Base-by-base conservation (phyloP, 2,329 filamentous ascomycete genomes). In the Drechslerella coelobrocha region DNA sequence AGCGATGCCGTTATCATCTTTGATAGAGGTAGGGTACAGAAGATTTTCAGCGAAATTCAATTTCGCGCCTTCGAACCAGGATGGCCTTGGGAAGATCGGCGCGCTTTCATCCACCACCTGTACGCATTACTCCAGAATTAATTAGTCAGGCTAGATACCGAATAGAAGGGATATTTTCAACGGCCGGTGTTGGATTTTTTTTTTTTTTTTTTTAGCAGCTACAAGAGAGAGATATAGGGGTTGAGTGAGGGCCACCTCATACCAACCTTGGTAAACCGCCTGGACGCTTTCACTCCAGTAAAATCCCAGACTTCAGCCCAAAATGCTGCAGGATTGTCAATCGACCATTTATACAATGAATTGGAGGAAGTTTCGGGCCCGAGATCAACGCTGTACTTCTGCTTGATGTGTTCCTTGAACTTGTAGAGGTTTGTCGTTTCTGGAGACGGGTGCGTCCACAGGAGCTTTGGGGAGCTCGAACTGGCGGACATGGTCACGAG, bases 31-130 rank as follows among this genome's bases (percentile, higher is more conserved):
- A 2, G 93, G 93, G 78, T 88, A 97, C 2, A 99, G 86, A 59
- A 97, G 83, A 78, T 99, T 99, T 81, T 97, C 91, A 24, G 93
- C 92, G 78, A 97, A 97, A 79, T 97, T 99, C 73, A 97, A 83
- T 65, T 83, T 86, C 12, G 90, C 85, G 8, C 88, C 88, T 62
- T 86, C 79, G 78, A 97, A 97, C 82, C 96, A 97, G 68, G 87
- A 82, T 6, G 93, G 92, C 23, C 91, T 87, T 23, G 93, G 93
- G 76, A 92, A 97, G 84, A 97, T 89, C 50, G 85, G 82, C 4
- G 86, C 84, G 60, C 85, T 79, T 41, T 84, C 78, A 23, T 89
- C 85, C 17, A 96, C 81, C 43, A 91, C 88, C 88, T 92, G 75
- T 14, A 24, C 10, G 6, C 6, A 27, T 14, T 39, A 29, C 2